phyloP scores from a whole-genome alignment of 148 eudicot genomes.

The Vaccinium macrocarpon region DNA sequence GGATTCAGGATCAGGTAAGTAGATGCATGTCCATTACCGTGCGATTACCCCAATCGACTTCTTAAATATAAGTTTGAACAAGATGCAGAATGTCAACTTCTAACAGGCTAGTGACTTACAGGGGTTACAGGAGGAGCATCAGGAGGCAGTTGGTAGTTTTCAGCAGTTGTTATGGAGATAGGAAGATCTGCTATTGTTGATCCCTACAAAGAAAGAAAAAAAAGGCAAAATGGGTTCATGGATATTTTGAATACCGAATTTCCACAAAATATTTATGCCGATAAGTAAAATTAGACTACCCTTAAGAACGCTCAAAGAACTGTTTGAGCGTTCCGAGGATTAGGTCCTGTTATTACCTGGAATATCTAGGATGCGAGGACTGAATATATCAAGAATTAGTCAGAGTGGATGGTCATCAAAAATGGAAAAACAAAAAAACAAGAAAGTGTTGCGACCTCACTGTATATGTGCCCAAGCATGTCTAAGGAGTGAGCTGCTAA shows the following conservation, averaged over 20 bases:
- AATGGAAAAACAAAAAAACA: not conserved
- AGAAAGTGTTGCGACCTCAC: not conserved
- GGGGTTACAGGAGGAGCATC: conserved; percentile 29
- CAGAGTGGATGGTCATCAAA: not conserved
- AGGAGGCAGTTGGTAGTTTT: conserved; percentile 45
- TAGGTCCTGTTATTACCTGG: not conserved
- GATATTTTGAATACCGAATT: not conserved
- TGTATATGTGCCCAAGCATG: not conserved
- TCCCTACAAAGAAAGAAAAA: conserved; percentile 26
- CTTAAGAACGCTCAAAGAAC: not conserved
- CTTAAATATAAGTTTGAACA: not conserved
- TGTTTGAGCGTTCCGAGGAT: not conserved
- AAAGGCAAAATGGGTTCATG: not conserved
- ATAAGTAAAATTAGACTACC: not conserved
- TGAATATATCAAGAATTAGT: not conserved
- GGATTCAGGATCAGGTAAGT: not conserved
- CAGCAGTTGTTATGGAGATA: conserved; percentile 32
- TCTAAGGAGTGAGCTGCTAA: not conserved
- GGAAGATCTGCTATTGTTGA: conserved; percentile 35
- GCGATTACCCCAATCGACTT: not conserved
- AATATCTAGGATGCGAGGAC: not conserved
- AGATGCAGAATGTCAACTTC: not conserved
- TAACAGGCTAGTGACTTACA: conserved; percentile 20
- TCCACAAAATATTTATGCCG: not conserved
- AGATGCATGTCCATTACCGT: not conserved